phyloP scores from a whole-genome alignment of 257 asterid genomes.

The Nicotiana attenuata region DNA sequence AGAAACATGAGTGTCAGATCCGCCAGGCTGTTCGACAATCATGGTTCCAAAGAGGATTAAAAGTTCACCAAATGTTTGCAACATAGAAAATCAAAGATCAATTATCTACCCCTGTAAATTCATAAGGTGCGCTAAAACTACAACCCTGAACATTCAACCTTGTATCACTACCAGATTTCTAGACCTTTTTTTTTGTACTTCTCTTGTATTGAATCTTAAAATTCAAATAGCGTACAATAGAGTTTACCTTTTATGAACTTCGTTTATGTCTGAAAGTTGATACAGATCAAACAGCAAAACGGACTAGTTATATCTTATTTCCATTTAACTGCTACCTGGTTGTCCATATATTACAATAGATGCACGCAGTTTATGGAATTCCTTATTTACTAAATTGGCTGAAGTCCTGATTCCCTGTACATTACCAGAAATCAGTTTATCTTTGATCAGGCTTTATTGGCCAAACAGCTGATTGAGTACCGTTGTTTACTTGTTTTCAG shows the following conservation, averaged over 20 bases:
- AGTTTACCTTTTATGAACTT: background rate
- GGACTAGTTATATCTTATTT: background rate
- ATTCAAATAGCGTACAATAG: background rate
- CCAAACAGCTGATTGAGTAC: background rate
- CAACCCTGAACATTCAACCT: too few relatives aligned
- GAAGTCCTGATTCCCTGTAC: too few relatives aligned
- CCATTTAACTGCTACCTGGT: background rate
- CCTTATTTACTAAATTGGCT: too few relatives aligned
- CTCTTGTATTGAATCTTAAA: background rate
- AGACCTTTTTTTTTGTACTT: background rate
- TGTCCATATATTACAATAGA: background rate
- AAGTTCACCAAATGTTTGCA: background rate
- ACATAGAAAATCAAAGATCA: background rate
- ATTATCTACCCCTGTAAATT: too few relatives aligned
- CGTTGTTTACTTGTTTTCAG: background rate
- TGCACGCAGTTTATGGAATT: background rate
- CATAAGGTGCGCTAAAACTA: too few relatives aligned
- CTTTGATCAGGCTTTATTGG: background rate
- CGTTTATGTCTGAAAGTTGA: background rate
- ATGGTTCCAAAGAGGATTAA: constrained; percentile 81
- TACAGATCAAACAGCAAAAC: background rate
- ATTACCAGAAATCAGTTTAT: background rate
- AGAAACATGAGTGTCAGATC: constrained; percentile 80
- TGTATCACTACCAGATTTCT: background rate
- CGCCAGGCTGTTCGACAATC: constrained; percentile 87